These are phyloP conservation scores for Sphaerostilbella broomeana DNA, from an alignment of 2,329 filamentous ascomycete genomes.

Conservation along the genomic window DNA sequence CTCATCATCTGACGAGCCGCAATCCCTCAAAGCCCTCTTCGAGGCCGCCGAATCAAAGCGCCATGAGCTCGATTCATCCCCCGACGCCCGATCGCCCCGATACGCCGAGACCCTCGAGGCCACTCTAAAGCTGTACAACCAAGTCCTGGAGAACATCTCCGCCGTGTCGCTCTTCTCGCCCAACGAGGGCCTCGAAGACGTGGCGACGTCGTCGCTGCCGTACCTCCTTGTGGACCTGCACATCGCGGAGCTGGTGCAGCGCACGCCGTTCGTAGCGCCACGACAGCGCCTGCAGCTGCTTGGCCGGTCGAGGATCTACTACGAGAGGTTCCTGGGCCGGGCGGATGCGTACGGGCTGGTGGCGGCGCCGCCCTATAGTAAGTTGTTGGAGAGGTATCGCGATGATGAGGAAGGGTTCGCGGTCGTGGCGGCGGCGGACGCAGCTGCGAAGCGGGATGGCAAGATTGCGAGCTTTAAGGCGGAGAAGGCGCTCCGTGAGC, in stretches of 20 bases:
- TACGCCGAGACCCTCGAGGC: constrained; percentile 62
- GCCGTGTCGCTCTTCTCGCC: constrained; percentile 77
- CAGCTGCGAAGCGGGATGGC: constrained; percentile 64
- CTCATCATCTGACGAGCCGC: constrained; percentile 33
- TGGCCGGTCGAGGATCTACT: constrained; percentile 57
- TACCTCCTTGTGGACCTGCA: constrained; percentile 75
- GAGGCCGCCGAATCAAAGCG: constrained; percentile 45
- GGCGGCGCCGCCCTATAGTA: constrained; percentile 53
- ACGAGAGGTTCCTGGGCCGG: constrained; percentile 71
- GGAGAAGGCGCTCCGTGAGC: constrained; percentile 78
- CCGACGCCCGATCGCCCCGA: constrained; percentile 55
- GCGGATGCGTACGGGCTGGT: constrained; percentile 76
- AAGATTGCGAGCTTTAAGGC: constrained; percentile 82
- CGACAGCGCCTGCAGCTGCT: constrained; percentile 57
- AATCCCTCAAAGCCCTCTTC: constrained; percentile 45
- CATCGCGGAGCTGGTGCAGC: constrained; percentile 72
- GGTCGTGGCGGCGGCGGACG: constrained; percentile 53
- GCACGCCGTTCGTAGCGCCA: constrained; percentile 47
- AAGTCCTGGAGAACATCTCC: constrained; percentile 63
- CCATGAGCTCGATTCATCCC: constrained; percentile 54
- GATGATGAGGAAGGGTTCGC: constrained; percentile 69
- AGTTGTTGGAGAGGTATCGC: constrained; percentile 64
- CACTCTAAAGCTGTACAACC: constrained; percentile 64
- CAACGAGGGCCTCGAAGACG: constrained; percentile 84
- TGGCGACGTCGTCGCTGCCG: constrained; percentile 76